A percentile compares a stretch with the other conserved stretches of the same genome.
Evolutionary conservation across 2,329 filamentous ascomycete genomes (phyloP).

Genomic region (Raffaelea arxii): DNA sequence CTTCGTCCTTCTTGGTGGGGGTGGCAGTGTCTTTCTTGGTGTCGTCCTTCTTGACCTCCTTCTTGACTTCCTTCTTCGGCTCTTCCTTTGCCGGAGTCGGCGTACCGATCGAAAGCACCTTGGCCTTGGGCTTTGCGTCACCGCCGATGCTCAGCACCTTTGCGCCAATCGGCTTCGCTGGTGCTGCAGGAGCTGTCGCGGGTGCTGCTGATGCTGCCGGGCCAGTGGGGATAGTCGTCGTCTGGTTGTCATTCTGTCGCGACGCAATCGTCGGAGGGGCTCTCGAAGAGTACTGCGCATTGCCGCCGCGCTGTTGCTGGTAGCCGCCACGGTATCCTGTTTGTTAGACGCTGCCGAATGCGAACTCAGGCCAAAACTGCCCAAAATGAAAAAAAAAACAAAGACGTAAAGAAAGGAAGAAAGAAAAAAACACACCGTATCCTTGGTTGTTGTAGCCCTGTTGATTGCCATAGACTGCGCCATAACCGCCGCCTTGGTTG

Average conservation of each 20-base stretch:
- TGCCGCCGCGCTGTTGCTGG: slow-evolving; percentile 24
- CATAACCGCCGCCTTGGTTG: slow-evolving; percentile 20
- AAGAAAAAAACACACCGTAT: slow-evolving; percentile 22
- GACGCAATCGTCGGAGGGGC: slow-evolving; percentile 55
- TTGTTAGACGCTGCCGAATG: not conserved
- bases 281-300: slow-evolving; percentile 14
- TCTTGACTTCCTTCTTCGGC: slow-evolving; percentile 34
- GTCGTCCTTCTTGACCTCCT: slow-evolving; percentile 18
- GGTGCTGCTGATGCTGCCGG: slow-evolving; percentile 25
- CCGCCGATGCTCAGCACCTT: slow-evolving; percentile 57
- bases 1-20: slow-evolving; percentile 18
- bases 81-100: slow-evolving; percentile 40
- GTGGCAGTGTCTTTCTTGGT: slow-evolving; percentile 20
- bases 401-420: not conserved
- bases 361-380: no score
- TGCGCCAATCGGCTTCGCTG: slow-evolving; percentile 43
- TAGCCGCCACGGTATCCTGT: slow-evolving; percentile 24
- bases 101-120: slow-evolving; percentile 66
- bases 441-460: slow-evolving; percentile 38
- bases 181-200: slow-evolving; percentile 36
- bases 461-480: slow-evolving; percentile 8
- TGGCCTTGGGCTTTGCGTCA: slow-evolving; percentile 48
- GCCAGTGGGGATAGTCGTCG: slow-evolving; percentile 27
- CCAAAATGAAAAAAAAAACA: no score
- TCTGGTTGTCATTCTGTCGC: slow-evolving; percentile 41